Conservation (phyloP, 1,284 basidiomycete species). For the Dichomitus squalens region DNA sequence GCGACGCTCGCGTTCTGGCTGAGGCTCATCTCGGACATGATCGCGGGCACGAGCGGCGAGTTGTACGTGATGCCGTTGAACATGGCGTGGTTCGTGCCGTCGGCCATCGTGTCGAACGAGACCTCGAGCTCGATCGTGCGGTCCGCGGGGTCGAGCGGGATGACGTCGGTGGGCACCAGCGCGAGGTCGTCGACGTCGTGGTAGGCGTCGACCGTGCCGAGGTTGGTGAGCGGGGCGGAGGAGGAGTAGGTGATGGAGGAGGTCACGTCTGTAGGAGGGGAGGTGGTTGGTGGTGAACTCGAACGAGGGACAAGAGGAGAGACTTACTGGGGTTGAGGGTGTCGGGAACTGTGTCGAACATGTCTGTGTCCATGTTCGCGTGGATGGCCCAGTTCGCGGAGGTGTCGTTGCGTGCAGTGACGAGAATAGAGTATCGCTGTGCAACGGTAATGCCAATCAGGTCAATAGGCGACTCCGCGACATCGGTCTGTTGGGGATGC, state of each 20-base stretch:
- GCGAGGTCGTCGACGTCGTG: constrained; percentile 60
- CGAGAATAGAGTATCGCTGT: constrained; percentile 93
- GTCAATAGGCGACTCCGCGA: constrained; percentile 71
- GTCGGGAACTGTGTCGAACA: constrained; percentile 84
- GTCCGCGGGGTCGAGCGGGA: constrained; percentile 46
- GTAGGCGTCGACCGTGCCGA: constrained; percentile 55
- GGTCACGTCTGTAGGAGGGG: constrained; percentile 62
- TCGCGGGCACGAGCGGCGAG: constrained; percentile 67
- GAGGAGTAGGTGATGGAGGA: constrained; percentile 70
- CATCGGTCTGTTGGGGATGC: constrained; percentile 59
- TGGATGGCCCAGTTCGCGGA: constrained; percentile 86
- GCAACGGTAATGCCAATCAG: constrained; percentile 79
- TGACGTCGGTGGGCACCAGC: constrained; percentile 56
- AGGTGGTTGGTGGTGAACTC: not conserved
- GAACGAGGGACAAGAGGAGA: not conserved
- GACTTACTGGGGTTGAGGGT: constrained; percentile 72
- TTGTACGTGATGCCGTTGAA: constrained; percentile 78
- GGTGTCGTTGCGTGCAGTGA: constrained; percentile 87
- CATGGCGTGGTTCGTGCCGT: constrained; percentile 79
- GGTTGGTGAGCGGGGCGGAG: constrained; percentile 50
- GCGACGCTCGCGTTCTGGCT: constrained; percentile 70
- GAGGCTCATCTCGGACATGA: constrained; percentile 78
- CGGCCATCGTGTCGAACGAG: constrained; percentile 72
- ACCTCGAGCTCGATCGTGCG: constrained; percentile 59
- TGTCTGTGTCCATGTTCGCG: constrained; percentile 84